A percentile compares a stretch with the other conserved stretches of the same genome.
Evolutionary conservation across 257 asterid genomes (phyloP).

Genomic region (Ilex asprella): DNA sequence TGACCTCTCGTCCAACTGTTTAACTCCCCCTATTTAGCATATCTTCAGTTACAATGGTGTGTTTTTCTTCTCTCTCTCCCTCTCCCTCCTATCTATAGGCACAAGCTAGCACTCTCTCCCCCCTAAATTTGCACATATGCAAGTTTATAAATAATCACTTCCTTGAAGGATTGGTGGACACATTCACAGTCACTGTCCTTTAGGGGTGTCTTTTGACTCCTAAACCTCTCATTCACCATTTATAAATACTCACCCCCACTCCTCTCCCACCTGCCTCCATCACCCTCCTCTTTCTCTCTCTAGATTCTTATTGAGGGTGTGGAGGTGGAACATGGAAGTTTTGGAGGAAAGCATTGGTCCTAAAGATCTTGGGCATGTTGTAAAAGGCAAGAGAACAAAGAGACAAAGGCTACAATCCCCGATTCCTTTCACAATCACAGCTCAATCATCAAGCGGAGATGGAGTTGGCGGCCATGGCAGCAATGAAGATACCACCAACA

Average conservation of each 20-base stretch:
- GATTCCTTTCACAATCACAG: constrained; percentile 24
- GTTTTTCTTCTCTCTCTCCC: too few relatives aligned
- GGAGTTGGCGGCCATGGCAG: constrained; percentile 1
- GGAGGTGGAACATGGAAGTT: constrained; percentile 21
- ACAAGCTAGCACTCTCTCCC: too few relatives aligned
- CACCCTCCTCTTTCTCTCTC: background rate
- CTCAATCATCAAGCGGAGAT: constrained; percentile 3
- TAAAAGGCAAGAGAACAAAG: constrained; percentile 46
- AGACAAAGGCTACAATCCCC: constrained; percentile 44
- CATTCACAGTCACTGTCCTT: too few relatives aligned
- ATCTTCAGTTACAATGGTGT: too few relatives aligned
- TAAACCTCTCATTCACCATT: too few relatives aligned
- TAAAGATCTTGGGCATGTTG: constrained; percentile 27
- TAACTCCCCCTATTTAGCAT: too few relatives aligned
- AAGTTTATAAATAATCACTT: too few relatives aligned
- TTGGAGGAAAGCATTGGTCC: constrained; percentile 23
- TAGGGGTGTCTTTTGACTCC: too few relatives aligned
- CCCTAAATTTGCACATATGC: too few relatives aligned
- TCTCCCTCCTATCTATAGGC: too few relatives aligned
- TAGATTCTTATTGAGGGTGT: constrained; percentile 14
- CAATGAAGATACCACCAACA: constrained; percentile 1
- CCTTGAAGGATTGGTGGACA: too few relatives aligned
- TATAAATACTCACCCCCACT: background rate
- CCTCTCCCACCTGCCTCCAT: background rate
- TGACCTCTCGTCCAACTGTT: too few relatives aligned